Base-by-base conservation (phyloP, 2,329 filamentous ascomycete species). In the Pseudogymnoascus sp. region DNA sequence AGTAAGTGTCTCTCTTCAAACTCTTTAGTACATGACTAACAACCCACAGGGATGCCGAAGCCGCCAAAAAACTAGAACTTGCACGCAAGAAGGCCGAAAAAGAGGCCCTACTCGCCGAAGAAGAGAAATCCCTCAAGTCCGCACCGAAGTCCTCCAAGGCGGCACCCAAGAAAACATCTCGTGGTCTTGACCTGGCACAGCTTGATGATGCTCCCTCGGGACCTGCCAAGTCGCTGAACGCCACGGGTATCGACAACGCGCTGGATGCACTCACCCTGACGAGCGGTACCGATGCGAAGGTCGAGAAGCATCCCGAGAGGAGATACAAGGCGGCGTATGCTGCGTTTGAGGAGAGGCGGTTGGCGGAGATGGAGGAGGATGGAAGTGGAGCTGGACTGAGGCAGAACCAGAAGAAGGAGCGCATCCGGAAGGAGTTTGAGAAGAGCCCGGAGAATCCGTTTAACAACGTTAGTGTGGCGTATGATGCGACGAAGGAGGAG, bases 401-500 rank as follows among this genome's bases (percentile, higher is more conserved):
- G 63, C 81, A 90, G 69, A 85, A 96, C 70, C 93, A 97, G 83
- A 89, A 90, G 76, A 87, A 93, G 71, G 89, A 93, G 67, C 82
- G 88, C 72, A 90, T 96, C 68, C 78, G 84, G 66, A 96, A 96
- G 81, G 95, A 98, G 78, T 99, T 98, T 75, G 89, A 96, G 76
- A 96, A 91, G 81, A 90, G 89, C 72, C 88, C 90, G 1, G 93
- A 98, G 70, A 99, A 99, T 75, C 95, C 95, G 12, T 95, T 96
- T 78, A 96, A 96, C 78, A 91, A 96, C 78, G 87, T 88, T 14
- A 85, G 80, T 61, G 90, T 86, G 2, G 76, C 81, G 2, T 96
- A 91, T 77, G 90, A 99, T 76, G 85, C 90, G 62, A 84, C 82
- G 22, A 89, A 85, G 76, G 90, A 91, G 3, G 93, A 99, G 71